Evolutionary conservation across 768 basidiomycete species (phyloP).

Genomic region (Pisolithus orientalis): DNA sequence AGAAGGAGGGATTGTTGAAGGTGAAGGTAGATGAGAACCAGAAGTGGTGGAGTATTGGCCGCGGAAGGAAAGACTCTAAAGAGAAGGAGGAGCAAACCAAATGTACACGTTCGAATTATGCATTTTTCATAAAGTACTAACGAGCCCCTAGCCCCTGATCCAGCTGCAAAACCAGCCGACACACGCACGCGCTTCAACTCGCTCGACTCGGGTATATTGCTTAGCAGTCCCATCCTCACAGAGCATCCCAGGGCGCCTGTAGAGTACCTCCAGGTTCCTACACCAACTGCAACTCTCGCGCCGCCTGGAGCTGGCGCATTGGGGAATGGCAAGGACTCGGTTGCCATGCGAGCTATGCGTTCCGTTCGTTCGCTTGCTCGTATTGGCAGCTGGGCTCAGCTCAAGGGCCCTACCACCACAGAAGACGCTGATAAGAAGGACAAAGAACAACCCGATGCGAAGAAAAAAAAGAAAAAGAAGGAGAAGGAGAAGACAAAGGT

Average conservation of each 20-base stretch:
- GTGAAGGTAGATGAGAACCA: slow-evolving; percentile 43
- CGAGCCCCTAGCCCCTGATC: slow-evolving; percentile 39
- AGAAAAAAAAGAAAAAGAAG: slow-evolving; percentile 34
- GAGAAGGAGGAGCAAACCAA: slow-evolving; percentile 45
- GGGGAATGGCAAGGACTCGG: slow-evolving; percentile 44
- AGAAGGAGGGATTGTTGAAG: slow-evolving; percentile 28
- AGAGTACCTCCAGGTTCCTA: slow-evolving; percentile 12
- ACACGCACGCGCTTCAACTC: slow-evolving; percentile 58
- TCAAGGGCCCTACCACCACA: slow-evolving; percentile 35
- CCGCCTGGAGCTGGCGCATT: slow-evolving; percentile 24
- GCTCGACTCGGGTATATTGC: slow-evolving; percentile 40
- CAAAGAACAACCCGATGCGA: slow-evolving; percentile 22
- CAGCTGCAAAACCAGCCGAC: slow-evolving; percentile 25
- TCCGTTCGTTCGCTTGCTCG: slow-evolving; percentile 67
- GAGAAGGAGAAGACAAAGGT: slow-evolving; percentile 34
- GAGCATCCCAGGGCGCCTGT: slow-evolving; percentile 10
- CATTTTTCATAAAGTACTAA: slow-evolving; percentile 3
- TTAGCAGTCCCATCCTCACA: slow-evolving; percentile 16
- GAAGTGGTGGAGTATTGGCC: slow-evolving; percentile 81
- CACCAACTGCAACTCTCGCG: slow-evolving; percentile 29
- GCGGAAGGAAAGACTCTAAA: slow-evolving; percentile 69
- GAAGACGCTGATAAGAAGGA: slow-evolving; percentile 23
- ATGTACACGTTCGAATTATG: slow-evolving; percentile 10
- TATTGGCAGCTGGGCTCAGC: slow-evolving; percentile 67
- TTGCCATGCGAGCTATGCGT: slow-evolving; percentile 73